phyloP scores from a whole-genome alignment of 192 early-diverging fungal genomes.

The Lunasporangiospora selenospora region DNA sequence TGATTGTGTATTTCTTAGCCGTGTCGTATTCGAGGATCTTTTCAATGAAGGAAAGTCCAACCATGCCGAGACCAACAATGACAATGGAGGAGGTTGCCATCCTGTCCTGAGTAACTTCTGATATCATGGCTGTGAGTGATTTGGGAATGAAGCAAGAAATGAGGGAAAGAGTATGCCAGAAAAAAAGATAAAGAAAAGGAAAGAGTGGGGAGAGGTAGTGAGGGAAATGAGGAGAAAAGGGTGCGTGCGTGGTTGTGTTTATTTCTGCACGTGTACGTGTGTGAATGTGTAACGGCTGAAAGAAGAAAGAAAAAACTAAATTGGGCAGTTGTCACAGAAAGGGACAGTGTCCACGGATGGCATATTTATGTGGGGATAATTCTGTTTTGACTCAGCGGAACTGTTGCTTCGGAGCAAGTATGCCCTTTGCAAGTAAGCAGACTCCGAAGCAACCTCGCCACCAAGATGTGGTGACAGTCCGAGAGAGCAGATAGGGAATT shows the following conservation, averaged over 20 bases:
- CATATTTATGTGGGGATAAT: no score
- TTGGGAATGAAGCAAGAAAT: background rate
- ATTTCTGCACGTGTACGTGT: no score
- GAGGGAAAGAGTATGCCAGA: background rate
- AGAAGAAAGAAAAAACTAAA: no score
- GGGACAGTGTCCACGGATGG: no score
- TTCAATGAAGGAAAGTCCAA: conserved; percentile 69
- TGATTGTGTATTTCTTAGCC: conserved; percentile 51
- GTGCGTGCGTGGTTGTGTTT: background rate
- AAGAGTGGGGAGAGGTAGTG: background rate
- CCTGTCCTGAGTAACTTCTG: background rate
- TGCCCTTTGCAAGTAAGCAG: no score
- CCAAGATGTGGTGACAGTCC: no score
- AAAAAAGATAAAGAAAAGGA: background rate
- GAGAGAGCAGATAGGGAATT: no score
- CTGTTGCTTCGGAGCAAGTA: no score
- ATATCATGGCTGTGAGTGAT: conserved; percentile 4
- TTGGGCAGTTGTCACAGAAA: no score
- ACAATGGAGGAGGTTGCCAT: conserved; percentile 36
- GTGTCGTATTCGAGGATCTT: conserved; percentile 63
- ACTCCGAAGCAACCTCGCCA: no score
- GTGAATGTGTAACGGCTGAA: background rate
- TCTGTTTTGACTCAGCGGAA: no score
- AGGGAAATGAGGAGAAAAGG: background rate
- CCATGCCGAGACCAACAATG: conserved; percentile 75